phyloP scores from a whole-genome alignment of 345 rosid species.

The Trapa bicornis region DNA sequence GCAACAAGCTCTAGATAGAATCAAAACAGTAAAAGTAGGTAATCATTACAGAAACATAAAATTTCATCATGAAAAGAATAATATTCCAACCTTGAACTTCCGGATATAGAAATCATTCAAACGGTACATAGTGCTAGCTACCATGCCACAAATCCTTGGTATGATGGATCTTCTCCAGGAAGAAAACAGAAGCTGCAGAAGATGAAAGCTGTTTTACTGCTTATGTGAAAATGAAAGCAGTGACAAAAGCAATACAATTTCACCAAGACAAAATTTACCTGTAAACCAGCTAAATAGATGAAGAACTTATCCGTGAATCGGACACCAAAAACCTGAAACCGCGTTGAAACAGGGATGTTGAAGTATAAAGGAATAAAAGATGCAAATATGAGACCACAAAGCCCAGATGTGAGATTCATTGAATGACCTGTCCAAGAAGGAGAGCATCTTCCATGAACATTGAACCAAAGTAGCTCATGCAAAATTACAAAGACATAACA shows the following conservation, averaged over 20 bases:
- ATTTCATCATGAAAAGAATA: neutral
- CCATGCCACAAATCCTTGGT: constrained; percentile 77
- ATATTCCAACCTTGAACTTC: constrained; percentile 54
- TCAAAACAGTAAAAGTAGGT: neutral
- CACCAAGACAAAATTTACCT: constrained; percentile 35
- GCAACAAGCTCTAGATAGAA: neutral
- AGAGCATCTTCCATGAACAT: neutral
- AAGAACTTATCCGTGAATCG: constrained; percentile 81
- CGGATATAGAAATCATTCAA: constrained; percentile 67
- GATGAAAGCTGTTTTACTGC: neutral
- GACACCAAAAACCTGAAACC: constrained; percentile 53
- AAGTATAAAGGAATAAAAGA: constrained; percentile 78
- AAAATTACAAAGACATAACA: too few species aligned
- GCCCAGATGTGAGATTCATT: constrained; percentile 63
- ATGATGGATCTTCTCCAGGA: constrained; percentile 76
- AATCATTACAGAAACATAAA: neutral
- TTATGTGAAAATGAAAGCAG: neutral
- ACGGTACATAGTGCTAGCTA: constrained; percentile 85
- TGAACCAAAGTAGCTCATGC: neutral
- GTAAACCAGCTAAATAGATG: constrained; percentile 89
- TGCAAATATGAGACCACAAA: constrained; percentile 85
- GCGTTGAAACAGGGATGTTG: constrained; percentile 82
- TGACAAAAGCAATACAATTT: neutral
- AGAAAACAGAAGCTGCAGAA: constrained; percentile 77
- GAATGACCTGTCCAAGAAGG: constrained; percentile 41